phyloP scores from a whole-genome alignment of 192 early-diverging fungal species.

The Entomortierella lignicola region DNA sequence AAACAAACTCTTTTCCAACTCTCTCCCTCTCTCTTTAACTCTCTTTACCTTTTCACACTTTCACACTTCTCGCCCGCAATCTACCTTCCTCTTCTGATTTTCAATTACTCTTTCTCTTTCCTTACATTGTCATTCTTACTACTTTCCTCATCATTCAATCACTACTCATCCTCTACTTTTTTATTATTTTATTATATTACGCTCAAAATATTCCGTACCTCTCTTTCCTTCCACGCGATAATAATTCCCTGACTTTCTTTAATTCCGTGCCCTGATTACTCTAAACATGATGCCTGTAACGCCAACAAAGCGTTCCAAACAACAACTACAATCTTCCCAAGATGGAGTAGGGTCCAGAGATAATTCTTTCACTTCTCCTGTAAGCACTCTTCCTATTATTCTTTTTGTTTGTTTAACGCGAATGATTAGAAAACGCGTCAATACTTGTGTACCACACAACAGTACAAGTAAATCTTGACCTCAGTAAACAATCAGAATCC shows the following conservation, averaged over 20 bases:
- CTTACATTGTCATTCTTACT: neutral
- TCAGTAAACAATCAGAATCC: neutral
- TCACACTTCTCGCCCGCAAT: neutral
- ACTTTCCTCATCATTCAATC: neutral
- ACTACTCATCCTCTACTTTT: neutral
- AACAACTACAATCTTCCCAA: neutral
- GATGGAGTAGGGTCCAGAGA: neutral
- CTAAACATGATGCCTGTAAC: conserved; percentile 3
- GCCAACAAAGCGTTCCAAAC: neutral
- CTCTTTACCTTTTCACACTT: too few species aligned
- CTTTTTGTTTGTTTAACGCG: neutral
- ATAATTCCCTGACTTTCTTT: neutral
- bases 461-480: neutral
- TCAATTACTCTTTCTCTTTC: neutral
- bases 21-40: too few species aligned
- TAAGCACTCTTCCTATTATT: neutral
- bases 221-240: neutral
- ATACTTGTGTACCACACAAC: neutral
- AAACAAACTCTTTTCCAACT: conserved; percentile 5
- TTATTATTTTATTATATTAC: neutral
- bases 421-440: neutral
- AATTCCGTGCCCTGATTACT: neutral
- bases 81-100: neutral
- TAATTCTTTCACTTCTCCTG: neutral
- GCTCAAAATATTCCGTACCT: neutral